Percentiles rank a stretch among this genome's conserved stretches.
phyloP scores from a whole-genome alignment of 2,329 filamentous ascomycete species.

The Torrubiella hemipterigena region DNA sequence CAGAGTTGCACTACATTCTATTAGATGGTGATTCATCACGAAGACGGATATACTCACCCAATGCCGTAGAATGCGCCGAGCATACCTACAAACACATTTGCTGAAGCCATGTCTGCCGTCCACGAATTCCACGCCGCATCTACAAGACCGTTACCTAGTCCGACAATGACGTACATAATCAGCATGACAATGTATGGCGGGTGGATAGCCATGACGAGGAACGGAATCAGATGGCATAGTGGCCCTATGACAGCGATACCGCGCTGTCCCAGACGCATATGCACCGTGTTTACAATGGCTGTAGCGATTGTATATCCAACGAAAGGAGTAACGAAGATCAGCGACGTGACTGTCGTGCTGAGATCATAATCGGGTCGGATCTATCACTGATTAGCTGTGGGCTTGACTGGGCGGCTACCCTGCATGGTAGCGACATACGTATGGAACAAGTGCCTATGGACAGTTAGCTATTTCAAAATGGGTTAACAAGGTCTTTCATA shows the following conservation, averaged over 20 bases:
- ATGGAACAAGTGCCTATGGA: neutral
- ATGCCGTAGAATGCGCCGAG: constrained; percentile 54
- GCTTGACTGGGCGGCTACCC: neutral
- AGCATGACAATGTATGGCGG: constrained; percentile 54
- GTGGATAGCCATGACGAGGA: constrained; percentile 45
- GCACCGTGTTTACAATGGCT: constrained; percentile 23
- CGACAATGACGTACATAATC: constrained; percentile 48
- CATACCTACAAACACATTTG: constrained; percentile 55
- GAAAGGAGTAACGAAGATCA: constrained; percentile 53
- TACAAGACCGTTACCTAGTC: constrained; percentile 54
- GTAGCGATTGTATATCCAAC: constrained; percentile 41
- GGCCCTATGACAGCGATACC: constrained; percentile 54
- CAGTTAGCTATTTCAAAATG: neutral
- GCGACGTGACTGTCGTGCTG: constrained; percentile 38
- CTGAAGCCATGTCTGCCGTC: constrained; percentile 53
- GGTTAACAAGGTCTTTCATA: neutral
- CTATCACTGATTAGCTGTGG: neutral
- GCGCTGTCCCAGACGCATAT: constrained; percentile 48
- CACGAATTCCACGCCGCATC: constrained; percentile 38
- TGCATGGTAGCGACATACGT: neutral
- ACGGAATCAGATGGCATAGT: constrained; percentile 47
- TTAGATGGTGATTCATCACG: too few species aligned
- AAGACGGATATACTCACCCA: too few species aligned
- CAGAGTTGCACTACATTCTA: constrained; percentile 47
- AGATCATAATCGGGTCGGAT: neutral